Base-by-base conservation (phyloP, 192 early-diverging fungal genomes). In the Gigaspora rosea region DNA sequence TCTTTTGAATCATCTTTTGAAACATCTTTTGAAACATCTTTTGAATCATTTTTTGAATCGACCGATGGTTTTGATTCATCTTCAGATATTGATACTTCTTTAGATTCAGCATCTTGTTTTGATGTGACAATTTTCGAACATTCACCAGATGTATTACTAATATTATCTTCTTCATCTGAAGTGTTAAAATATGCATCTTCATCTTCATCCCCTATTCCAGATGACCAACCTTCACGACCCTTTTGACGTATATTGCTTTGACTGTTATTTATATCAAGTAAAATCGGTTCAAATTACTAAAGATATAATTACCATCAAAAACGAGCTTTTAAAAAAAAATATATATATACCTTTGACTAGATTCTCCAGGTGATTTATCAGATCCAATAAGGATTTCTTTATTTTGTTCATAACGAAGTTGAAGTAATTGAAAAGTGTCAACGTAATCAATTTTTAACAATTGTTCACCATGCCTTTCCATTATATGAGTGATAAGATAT, bases 111-210 rank as follows among this genome's bases (percentile, higher is more conserved):
- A 41, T 41, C 41, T 41, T 41, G 41, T 41, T 41, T 41, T 41
- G 7, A 6, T 41, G 41, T 41, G 41, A 3, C 7, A 41, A 41
- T 41, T 41, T 41, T 41, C 41, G 41, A 41, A 41, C 41, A 41
- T 41, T 41, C 41, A 41, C 41, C 41, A 41, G 41, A 41, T 41
- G 41, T 41, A 41, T 56, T 56, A 56, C 18, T 56, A 48, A 79
- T 81, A 46, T 82, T 78, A 12, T 84, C 82, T 71, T 91, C 90
- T 16, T 91, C 91, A n/a, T 90, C 88, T 1, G 85, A 84, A 9
- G 87, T 80, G 54, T 94, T 88, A 78, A 96, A 93, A 76, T 95
- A 96, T 5, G 91, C 92, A 63, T 97, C 94, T 65, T 97, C 94
- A 35, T 87, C 88, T 32, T 91, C 89, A 75, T 95, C 92, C 3